Evolutionary conservation across 129 eudicot species (phyloP), one percentile per base, ranked within the genome.

Genomic region (sunflower (Helianthus annuus)): DNA sequence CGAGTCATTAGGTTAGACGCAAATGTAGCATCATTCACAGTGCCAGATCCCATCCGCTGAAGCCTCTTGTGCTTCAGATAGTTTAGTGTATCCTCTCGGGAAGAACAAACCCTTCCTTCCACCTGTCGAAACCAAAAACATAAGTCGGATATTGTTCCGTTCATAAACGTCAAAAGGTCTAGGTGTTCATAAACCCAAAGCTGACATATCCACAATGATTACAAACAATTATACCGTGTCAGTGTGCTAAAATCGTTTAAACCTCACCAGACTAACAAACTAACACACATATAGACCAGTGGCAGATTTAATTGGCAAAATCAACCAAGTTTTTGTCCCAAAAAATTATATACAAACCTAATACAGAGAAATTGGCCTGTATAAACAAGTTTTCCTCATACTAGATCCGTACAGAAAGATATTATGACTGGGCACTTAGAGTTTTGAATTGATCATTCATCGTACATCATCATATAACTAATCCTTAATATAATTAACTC

Each of bases 101-200:
- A 90, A 69, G 76, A 78, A 72, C 98, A 90, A 74, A 61, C 88
- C 89, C 85, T 84, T 59, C 98, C 98, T 79, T 94, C 98, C 89
- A 94, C 98, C 98, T 94, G 83, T 17, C 71, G 78, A 27, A 42
- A 39, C 17, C 54, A 73, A 54, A 54, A 74, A 34, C 42, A 48
- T 45, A 58, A 38, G 48, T 81, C 54, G 61, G 44, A 48, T 66
- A 57, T 11, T 72, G 45, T 53, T 29, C 16, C 12, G 38, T 39
- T 38, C 64, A 39, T 40, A 66, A 54, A 66, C 4, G 49, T 34
- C 77, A 29, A 73, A 11, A 16, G 42, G 52, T 42, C 69, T 14
- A 60, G 17, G 42, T 6, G 56, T 71, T 72, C 64, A 11, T 36
- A 57, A 12, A 29, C 39, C n/a, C 38, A 24, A 57, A 10, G n/a